Evolutionary conservation across 2,329 filamentous ascomycete genomes (phyloP).

Genomic region (Colletotrichum horii): DNA sequence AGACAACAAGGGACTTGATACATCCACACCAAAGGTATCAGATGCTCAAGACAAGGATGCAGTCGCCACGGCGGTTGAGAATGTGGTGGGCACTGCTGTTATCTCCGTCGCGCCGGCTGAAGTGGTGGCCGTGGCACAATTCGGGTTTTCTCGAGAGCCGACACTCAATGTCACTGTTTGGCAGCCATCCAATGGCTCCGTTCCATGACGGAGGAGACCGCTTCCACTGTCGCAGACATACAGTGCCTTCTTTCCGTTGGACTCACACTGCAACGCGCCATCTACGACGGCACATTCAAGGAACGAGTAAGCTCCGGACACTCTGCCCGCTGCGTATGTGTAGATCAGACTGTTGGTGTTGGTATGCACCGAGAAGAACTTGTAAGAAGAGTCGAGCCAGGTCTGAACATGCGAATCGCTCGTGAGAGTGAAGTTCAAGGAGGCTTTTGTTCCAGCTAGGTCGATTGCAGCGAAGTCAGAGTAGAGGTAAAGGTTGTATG

Average conservation of each 20-base stretch:
- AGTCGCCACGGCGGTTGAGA: not conserved
- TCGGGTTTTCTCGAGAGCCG: not conserved
- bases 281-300: slow-evolving; percentile 2
- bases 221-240: slow-evolving; percentile 16
- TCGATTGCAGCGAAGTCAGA: slow-evolving; percentile 22
- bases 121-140: not conserved
- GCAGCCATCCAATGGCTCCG: not conserved
- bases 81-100: not conserved
- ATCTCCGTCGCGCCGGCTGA: not conserved
- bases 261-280: not conserved
- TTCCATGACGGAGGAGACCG: not conserved
- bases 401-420: not conserved
- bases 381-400: not conserved
- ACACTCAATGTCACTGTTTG: not conserved
- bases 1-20: not conserved
- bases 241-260: not conserved
- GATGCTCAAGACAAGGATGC: not conserved
- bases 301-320: slow-evolving; percentile 13
- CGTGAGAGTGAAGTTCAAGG: not conserved
- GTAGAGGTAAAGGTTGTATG: slow-evolving; percentile 19
- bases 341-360: slow-evolving; percentile 25
- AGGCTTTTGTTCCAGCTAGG: not conserved
- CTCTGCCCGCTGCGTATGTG: slow-evolving; percentile 4
- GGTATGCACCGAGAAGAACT: slow-evolving; percentile 11
- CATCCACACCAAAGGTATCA: not conserved